Base-by-base conservation (phyloP, 495 filamentous ascomycete genomes). In the Lindgomyces ingoldianus region DNA sequence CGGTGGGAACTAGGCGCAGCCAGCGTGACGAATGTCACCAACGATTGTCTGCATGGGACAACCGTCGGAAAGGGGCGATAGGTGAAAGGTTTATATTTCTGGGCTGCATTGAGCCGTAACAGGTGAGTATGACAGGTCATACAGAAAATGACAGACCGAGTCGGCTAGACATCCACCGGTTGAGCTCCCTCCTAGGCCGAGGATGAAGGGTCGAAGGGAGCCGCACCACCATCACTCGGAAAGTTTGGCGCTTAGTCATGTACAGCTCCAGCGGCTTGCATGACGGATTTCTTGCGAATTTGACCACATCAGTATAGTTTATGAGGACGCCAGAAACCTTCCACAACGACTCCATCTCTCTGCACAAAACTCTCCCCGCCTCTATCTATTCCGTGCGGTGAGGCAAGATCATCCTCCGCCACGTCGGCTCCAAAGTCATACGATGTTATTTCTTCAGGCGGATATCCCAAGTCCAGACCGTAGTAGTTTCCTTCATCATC, bases 301-400 rank as follows among this genome's bases (percentile, higher is more conserved):
- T n/a, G n/a, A n/a, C n/a, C 22, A 49, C 19, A 3, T 73, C 64
- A 77, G 62, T 77, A 77, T 33, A 77, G 59, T 51, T 46, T 68
- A 57, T 77, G 41, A 11, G 74, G 74, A 57, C 73, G 73, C 75
- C 75, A 77, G 66, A 77, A 63, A 6, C 52, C 45, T 33, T 30
- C 27, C 3, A n/a, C 27, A 21, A 54, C 46, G 36, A 53, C 52
- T 9, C 41, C n/a, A 6, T 54, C 46, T 6, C 36, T 42, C 11
- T 44, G 41, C 30, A 44, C 39, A 21, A 33, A 14, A 29, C 9
- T 26, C 9, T 58, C 25, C 19, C 42, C 25, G n/a, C 24, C 27
- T 18, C 8, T n/a, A n/a, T n/a, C n/a, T n/a, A n/a, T 16, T 29
- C 51, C 30, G 10, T 53, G n/a, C n/a, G 16, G 9, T 16, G 27